Base-by-base conservation (phyloP, 768 basidiomycete genomes). In the Krasilnikovozyma curviuscula region DNA sequence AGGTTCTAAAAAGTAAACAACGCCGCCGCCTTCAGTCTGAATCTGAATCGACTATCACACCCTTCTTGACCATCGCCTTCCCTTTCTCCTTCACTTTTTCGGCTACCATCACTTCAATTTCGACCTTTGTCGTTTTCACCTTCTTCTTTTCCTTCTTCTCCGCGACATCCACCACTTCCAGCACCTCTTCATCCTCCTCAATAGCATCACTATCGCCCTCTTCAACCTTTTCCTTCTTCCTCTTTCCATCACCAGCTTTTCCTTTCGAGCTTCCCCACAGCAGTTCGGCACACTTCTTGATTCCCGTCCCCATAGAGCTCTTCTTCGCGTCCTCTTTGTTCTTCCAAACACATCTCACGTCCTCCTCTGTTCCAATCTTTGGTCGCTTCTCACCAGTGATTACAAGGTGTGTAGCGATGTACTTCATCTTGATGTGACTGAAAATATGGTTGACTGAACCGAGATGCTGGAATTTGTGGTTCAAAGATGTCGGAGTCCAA, bases 211-310 rank as follows among this genome's bases (percentile, higher is more conserved):
- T 21, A 21, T 46, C 35, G 7, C 16, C 14, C 2, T 28, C 40
- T 18, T 16, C 14, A 21, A 16, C 40, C 40, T 34, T 19, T 24
- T 25, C 46, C 44, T 23, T 34, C 34, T 18, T 46, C 21, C 30
- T 3, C n/a, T 32, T 24, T 27, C 35, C 5, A 52, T n/a, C n/a
- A n/a, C n/a, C n/a, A n/a, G n/a, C n/a, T n/a, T n/a, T n/a, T n/a
- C n/a, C n/a, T n/a, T n/a, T n/a, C n/a, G n/a, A n/a, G n/a, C n/a
- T n/a, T n/a, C n/a, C n/a, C n/a, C n/a, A n/a, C n/a, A n/a, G 10
- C 19, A 24, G n/a, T 0, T 39, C 41, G 45, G 45, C 46, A 29
- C 50, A 52, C 21, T 46, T 46, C 27, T 46, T 46, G 33, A 44
- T 46, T 19, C 40, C 44, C 16, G 39, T 52, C 21, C 31, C 41